Evolutionary conservation across 169 alveolate genomes (phyloP), one percentile per base, ranked within the genome.

Genomic region (Plasmodium chabaudi): DNA sequence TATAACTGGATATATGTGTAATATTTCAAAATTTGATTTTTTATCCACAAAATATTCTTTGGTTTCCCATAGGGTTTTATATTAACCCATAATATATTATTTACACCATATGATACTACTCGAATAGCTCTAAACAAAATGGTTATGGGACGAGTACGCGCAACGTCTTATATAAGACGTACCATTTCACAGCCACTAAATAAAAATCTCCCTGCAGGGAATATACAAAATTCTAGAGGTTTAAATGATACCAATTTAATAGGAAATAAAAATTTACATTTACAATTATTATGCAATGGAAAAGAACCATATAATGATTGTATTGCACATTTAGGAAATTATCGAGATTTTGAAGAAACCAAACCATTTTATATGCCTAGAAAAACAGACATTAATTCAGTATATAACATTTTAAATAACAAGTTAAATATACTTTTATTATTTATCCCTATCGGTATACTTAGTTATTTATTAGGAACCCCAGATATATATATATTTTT

Each of bases 131-230:
- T 34, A 34, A 34, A 3, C 42, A 92, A 84, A 23, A 92, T 92
- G 95, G 95, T 92, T 55, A 89, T 92, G 92, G 94, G 93, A 39
- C 87, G 95, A 23, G 93, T 92, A 55, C 90, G 95, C 49, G 95
- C 95, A 44, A 88, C 95, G 74, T 92, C 95, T 55, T 92, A 92
- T 70, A 65, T 92, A 79, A 82, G 95, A 51, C 95, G 95, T 68
- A 88, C 95, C 7, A 82, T 92, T 57, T 92, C 95, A 5, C 94
- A 92, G 49, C 95, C 95, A 44, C 65, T 92, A 56, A 86, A 86
- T 60, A 86, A 86, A 70, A 86, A 86, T 59, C 69, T 69, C 4
- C 59, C 91, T 0, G 34, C 27, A 13, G 57, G 71, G 19, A 70
- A 47, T 51, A 23, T 55, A 15, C n/a, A 59, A 70, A 47, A 25